A percentile compares a stretch with the other conserved stretches of the same genome.
Evolutionary conservation across 2,329 filamentous ascomycete genomes (phyloP).

Genomic region (Aschersonia sp.): DNA sequence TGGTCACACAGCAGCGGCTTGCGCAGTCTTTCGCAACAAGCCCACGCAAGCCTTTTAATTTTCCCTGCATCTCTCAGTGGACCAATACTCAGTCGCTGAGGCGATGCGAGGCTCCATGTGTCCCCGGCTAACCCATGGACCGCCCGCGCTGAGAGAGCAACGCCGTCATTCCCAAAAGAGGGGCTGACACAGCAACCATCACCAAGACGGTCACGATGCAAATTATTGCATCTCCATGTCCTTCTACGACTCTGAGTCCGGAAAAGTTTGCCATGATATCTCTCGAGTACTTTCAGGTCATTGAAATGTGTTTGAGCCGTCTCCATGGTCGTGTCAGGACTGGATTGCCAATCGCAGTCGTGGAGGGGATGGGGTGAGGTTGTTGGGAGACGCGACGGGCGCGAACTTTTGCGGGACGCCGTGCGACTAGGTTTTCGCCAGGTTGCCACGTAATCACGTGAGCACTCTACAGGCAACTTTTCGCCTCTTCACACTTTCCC

Average conservation of each 20-base stretch:
- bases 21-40: no score
- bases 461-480: conserved; percentile 5
- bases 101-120: no score
- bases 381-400: conserved; percentile 28
- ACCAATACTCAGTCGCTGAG: no score
- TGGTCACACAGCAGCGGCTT: no score
- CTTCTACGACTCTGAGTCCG: conserved; percentile 7
- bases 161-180: conserved; percentile 8
- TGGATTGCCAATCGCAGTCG: conserved; percentile 7
- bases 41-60: no score
- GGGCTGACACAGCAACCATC: conserved; percentile 8
- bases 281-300: conserved; percentile 1
- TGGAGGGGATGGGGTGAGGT: conserved; percentile 24
- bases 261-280: conserved; percentile 9
- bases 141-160: conserved; percentile 2
- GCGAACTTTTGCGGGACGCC: conserved; percentile 21
- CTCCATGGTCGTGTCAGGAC: conserved; percentile 14
- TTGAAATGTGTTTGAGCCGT: conserved; percentile 1
- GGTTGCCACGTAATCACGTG: conserved; percentile 29
- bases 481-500: no score
- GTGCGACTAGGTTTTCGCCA: conserved; percentile 19
- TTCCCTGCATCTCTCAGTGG: no score
- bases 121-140: no score
- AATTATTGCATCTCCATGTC: conserved; percentile 8
- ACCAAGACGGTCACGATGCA: conserved; percentile 2